Base-by-base conservation (phyloP, 2,329 filamentous ascomycete genomes). In the Coccinonectria pachysandricola region DNA sequence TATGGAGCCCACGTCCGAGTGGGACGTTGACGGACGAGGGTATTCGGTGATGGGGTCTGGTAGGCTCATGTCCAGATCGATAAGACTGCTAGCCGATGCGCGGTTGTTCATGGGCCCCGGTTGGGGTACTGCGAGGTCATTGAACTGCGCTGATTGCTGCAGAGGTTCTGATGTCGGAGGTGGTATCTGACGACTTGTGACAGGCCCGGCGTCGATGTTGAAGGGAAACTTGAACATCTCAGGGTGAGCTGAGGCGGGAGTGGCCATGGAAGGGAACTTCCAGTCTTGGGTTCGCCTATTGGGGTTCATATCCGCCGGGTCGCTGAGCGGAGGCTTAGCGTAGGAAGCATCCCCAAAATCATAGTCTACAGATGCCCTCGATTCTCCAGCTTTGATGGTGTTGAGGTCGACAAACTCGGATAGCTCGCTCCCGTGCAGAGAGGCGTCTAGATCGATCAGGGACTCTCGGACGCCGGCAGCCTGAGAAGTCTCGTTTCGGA, bases 401-500 rank as follows among this genome's bases (percentile, higher is more conserved):
- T 68, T 66, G 60, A 77, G 60, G 37, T 77, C 71, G 19, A 65
- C 64, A 35, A 75, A 77, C 27, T 60, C 64, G 1, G 71, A 70
- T 1, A 73, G 54, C 4, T 69, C 66, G 19, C 57, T 64, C 2
- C 68, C 69, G 21, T 65, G 59, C 6, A 78, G 54, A 11, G 71
- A 75, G 3, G 63, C 68, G 35, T 77, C 75, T 6, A 79, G 60
- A 39, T 79, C 74, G 30, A 79, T 79, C 11, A 78, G 59, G 1
- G 73, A 75, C 43, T 78, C 72, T 28, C 69, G 57, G n/a, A 76
- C 61, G 3, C 65, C 50, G 49, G 37, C 60, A 43, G 49, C 60
- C 11, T 64, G 41, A 48, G 57, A 21, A 8, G 68, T 69, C 40
- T 75, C 64, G 32, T 77, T 63, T 14, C 72, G 60, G 2, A 78